Percentiles rank a stretch among this genome's conserved stretches.
Evolutionary conservation across 371 early-diverging fungal species (phyloP).

Genomic region (Mortierella sp.): DNA sequence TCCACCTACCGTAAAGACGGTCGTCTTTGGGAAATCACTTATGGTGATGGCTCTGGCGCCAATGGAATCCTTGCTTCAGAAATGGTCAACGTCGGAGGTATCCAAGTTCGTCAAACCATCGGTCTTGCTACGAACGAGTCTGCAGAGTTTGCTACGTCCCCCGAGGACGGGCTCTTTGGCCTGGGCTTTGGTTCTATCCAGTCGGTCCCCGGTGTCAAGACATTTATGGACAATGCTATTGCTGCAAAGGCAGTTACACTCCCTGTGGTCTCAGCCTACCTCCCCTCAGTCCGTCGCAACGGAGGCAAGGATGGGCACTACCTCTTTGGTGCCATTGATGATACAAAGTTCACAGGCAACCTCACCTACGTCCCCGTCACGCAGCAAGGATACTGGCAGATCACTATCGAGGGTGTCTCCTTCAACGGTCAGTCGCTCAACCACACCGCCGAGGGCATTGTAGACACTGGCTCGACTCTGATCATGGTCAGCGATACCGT

Average conservation of each 20-base stretch:
- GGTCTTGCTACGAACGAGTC: constrained; percentile 53
- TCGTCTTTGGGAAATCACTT: constrained; percentile 44
- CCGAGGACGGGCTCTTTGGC: constrained; percentile 53
- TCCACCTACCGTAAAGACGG: constrained; percentile 53
- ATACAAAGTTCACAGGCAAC: constrained; percentile 77
- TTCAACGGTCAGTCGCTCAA: constrained; percentile 9
- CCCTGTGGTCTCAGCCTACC: constrained; percentile 56
- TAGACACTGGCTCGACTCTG: constrained; percentile 45
- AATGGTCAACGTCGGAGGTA: constrained; percentile 54
- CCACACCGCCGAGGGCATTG: constrained; percentile 15
- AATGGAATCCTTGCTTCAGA: constrained; percentile 52
- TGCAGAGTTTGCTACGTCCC: constrained; percentile 46
- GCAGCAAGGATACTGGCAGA: constrained; percentile 93
- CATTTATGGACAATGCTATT: constrained; percentile 61
- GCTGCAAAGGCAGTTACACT: constrained; percentile 41
- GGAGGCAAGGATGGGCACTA: constrained; percentile 66
- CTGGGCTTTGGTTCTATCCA: constrained; percentile 52
- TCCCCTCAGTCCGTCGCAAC: constrained; percentile 28
- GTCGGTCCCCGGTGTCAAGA: constrained; percentile 50
- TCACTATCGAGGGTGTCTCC: constrained; percentile 59
- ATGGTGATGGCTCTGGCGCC: constrained; percentile 19
- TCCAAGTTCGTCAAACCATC: constrained; percentile 53
- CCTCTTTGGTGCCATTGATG: constrained; percentile 84
- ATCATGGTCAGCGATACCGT: constrained; percentile 9
- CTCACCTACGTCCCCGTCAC: constrained; percentile 84